Evolutionary conservation across 2,329 filamentous ascomycete species (phyloP).

Genomic region (Dryadomyces quercus-mongolicae): DNA sequence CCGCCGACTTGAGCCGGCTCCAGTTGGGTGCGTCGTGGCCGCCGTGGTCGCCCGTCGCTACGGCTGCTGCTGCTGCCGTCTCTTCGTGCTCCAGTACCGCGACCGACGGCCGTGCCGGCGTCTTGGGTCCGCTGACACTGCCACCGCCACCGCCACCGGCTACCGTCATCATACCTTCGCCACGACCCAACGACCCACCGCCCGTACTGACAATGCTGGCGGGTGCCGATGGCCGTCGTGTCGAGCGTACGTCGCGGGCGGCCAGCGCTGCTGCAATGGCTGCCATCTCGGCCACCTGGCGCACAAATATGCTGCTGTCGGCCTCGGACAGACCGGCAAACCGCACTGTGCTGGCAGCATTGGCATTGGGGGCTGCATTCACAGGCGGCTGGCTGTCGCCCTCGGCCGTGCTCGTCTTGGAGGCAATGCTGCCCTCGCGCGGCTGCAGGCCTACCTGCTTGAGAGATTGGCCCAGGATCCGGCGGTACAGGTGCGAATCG

Average conservation of each 20-base stretch:
- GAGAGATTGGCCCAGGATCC: constrained; percentile 81
- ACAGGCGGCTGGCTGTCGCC: background rate
- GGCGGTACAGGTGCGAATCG: constrained; percentile 82
- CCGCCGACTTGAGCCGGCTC: constrained; percentile 79
- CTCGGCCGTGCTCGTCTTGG: background rate
- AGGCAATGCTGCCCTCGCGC: constrained; percentile 11
- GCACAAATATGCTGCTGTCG: constrained; percentile 69
- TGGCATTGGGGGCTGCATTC: background rate
- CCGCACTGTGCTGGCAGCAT: constrained; percentile 28
- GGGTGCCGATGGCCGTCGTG: constrained; percentile 11
- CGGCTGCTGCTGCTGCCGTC: constrained; percentile 27
- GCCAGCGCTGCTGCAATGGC: constrained; percentile 83
- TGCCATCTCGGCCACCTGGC: constrained; percentile 86
- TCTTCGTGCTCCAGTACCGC: constrained; percentile 31
- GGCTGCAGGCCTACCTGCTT: constrained; percentile 63
- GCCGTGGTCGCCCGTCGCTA: constrained; percentile 31
- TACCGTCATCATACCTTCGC: background rate
- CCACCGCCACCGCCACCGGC: background rate
- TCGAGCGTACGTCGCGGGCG: constrained; percentile 47
- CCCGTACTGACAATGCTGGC: constrained; percentile 1
- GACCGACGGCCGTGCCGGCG: background rate
- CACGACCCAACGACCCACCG: constrained; percentile 10
- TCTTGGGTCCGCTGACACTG: background rate
- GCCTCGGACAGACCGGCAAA: constrained; percentile 66
- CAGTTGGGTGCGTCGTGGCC: constrained; percentile 98